Evolutionary conservation across 2,329 filamentous ascomycete genomes (phyloP), one percentile per base, ranked within the genome.

Genomic region (Fusarium bactridioides): DNA sequence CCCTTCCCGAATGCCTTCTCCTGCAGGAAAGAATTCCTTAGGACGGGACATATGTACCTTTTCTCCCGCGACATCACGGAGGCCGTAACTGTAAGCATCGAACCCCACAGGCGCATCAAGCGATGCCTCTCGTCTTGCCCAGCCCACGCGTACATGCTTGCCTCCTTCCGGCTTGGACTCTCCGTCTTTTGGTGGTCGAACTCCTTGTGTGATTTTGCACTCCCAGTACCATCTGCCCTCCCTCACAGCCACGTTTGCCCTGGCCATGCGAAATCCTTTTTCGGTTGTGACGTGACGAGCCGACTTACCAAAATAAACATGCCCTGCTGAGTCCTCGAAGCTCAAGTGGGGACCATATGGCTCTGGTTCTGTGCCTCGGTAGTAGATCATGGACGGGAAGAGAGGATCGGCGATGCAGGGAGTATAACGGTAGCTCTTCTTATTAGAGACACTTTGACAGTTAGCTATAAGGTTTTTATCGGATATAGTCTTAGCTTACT

Each of bases 171-270:
- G 79, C 50, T 84, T 86, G 38, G 80, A 80, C 10, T 85, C 84
- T 6, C 80, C 79, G 15, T 84, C 81, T 50, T 82, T 82, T 12
- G 79, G 74, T 45, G 79, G 77, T 13, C 79, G 79, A 55, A 93
- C 90, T 40, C 96, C 96, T 73, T 91, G 90, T 15, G 95, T 91
- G 60, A 99, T 90, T 78, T 93, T 95, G 81, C 95, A 94, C 82
- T 99, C 96, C 86, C 94, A 99, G 81, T 97, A 99, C 86, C 94
- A 94, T 37, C 93, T 89, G 2, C 96, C 96, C 81, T 98, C 93
- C 50, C 96, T 88, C 9, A 95, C 93, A 29, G 93, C 94, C 1
- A 98, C 92, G 77, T 99, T 99, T 18, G 94, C 94, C 43, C 95
- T 90, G 5, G 93, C 92, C 86, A 95, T 96, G 66, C 97, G 89